Base-by-base conservation (phyloP, 163 green algal genomes). In the Chloromonas sp. region DNA sequence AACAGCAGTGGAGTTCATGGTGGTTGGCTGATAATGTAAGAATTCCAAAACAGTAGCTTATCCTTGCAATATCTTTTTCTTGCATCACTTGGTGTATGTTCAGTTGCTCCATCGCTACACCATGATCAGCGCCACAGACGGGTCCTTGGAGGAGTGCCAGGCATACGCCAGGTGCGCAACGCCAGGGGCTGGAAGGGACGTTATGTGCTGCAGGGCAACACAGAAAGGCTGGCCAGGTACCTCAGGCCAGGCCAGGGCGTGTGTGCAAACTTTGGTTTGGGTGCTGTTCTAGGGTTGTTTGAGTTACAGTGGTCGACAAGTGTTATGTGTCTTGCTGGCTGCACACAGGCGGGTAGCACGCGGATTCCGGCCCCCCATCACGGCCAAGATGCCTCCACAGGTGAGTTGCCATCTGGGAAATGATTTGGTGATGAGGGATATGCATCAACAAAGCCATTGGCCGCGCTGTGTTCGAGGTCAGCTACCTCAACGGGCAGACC, bases 121-220 rank as follows among this genome's bases (percentile, higher is more conserved):
- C 36, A 81, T 81, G n/a, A 81, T 81, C 77, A 36, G 2, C n/a
- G 77, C 77, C 2, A 81, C 77, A 8, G 77, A 81, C 36, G 77
- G 77, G n/a, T 61, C n/a, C 15, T 14, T 81, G 1, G 77, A 81
- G n/a, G 77, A 81, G 77, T 81, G 77, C 77, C 77, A 81, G 77
- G 77, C 36, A 2, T 60, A 60, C 1, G 77, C 77, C 2, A 36
- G 66, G 5, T 74, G 11, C 5, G 66, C 66, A 74, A 5, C 11
- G 5, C 66, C 11, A 11, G 66, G 66, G 66, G 11, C 66, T 5
- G 66, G 5, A 74, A 74, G 5, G 66, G 11, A 11, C 11, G 66
- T 74, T 74, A 11, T 11, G 11, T 11, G 5, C 66, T 74, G 66
- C 66, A 74, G 66, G 5, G 66, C 66, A 74, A 74, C 11, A 11